Conservation (phyloP, 768 basidiomycete genomes). For the Lanmaoa rubissima region DNA sequence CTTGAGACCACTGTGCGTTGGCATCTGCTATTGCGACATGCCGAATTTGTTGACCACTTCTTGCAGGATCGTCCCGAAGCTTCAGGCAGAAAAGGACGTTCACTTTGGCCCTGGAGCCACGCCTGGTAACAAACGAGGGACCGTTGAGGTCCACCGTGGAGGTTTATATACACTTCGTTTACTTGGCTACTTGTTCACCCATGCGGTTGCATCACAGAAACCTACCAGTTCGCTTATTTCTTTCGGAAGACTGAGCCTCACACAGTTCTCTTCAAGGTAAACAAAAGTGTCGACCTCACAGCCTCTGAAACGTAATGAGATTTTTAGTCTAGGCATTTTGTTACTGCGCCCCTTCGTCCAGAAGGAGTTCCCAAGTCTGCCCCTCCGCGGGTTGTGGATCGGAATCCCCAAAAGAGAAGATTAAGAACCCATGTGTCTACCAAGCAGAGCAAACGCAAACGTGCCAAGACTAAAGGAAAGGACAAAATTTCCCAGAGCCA, state of each 20-base stretch:
- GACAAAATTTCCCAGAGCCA: constrained; percentile 26
- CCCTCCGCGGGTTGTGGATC: neutral
- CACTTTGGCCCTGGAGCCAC: constrained; percentile 38
- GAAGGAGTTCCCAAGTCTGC: constrained; percentile 20
- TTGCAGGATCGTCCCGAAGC: constrained; percentile 63
- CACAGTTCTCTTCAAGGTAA: constrained; percentile 79
- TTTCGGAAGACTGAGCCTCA: constrained; percentile 80
- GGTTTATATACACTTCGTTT: constrained; percentile 40
- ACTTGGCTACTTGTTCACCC: constrained; percentile 2
- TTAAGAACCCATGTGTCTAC: constrained; percentile 13
- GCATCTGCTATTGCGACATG: neutral
- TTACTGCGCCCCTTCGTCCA: constrained; percentile 28
- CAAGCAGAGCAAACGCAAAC: constrained; percentile 28
- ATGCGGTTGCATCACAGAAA: constrained; percentile 45
- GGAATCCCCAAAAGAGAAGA: constrained; percentile 18
- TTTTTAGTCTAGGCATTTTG: constrained; percentile 42
- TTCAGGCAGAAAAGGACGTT: constrained; percentile 56
- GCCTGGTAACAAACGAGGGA: constrained; percentile 58
- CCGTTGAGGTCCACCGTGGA: constrained; percentile 82
- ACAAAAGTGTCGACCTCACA: neutral
- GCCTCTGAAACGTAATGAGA: neutral
- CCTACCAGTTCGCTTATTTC: constrained; percentile 91
- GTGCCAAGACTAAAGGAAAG: constrained; percentile 42
- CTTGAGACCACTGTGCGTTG: constrained; percentile 62
- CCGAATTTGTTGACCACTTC: neutral